Percentiles rank a stretch among this genome's conserved stretches.
phyloP scores from a whole-genome alignment of 192 early-diverging fungal species.

The Backusella mclennaniae region DNA sequence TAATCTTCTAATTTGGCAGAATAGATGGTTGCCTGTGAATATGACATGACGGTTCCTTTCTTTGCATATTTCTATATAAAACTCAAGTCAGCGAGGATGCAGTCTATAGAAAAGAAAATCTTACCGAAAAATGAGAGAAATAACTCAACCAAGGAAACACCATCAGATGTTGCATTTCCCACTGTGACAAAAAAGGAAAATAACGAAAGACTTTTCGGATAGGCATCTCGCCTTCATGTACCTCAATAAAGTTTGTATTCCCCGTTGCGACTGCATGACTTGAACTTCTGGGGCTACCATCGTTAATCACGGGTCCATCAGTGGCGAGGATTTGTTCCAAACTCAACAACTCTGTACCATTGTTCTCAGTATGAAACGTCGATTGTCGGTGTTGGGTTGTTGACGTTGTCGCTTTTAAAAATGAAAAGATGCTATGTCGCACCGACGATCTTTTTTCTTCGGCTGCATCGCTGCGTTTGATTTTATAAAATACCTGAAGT shows the following conservation, averaged over 20 bases:
- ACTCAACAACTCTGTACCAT: slow-evolving; percentile 25
- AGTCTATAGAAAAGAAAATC: neutral
- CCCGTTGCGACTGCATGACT: slow-evolving; percentile 19
- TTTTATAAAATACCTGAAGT: slow-evolving; percentile 39
- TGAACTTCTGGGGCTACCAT: slow-evolving; percentile 12
- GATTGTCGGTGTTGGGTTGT: neutral
- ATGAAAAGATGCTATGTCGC: neutral
- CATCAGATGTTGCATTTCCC: slow-evolving; percentile 49
- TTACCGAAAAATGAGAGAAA: slow-evolving; percentile 45
- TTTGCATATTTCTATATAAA: slow-evolving; percentile 19
- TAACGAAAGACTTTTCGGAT: slow-evolving; percentile 43
- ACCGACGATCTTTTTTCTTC: neutral
- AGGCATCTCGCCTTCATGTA: slow-evolving; percentile 46
- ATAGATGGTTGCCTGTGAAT: slow-evolving; percentile 26
- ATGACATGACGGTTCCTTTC: slow-evolving; percentile 24
- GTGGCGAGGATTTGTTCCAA: slow-evolving; percentile 25
- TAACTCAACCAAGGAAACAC: slow-evolving; percentile 44
- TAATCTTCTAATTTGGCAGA: slow-evolving; percentile 23
- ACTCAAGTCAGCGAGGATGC: too few relatives aligned
- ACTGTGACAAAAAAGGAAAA: slow-evolving; percentile 44
- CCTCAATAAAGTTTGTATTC: slow-evolving; percentile 34
- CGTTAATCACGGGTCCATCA: slow-evolving; percentile 2
- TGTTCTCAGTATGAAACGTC: neutral
- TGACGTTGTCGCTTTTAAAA: neutral
- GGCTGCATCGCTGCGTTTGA: slow-evolving; percentile 7